Percentiles rank a stretch among this genome's conserved stretches.
Evolutionary conservation across 139 green algal genomes (phyloP).

Genomic region (Penium margaritaceum): DNA sequence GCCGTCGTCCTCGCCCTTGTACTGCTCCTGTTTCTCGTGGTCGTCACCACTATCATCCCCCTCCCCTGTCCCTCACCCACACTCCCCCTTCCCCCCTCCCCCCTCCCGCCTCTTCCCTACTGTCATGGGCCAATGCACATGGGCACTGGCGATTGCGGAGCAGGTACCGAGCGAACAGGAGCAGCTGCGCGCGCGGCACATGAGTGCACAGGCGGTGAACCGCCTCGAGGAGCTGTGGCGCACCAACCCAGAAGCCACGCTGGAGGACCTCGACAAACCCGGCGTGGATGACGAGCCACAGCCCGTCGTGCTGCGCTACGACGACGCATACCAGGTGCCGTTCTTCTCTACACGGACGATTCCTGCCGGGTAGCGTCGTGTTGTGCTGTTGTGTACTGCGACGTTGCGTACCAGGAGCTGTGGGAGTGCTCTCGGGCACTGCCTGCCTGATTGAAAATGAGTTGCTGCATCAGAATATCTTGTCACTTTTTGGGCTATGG

Average conservation of each 20-base stretch:
- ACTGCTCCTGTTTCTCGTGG: too few species aligned
- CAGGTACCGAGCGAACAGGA: conserved; percentile 59
- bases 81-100: not conserved
- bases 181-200: conserved; percentile 57
- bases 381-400: too few species aligned
- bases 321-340: conserved; percentile 74
- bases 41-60: not conserved
- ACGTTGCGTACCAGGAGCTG: too few species aligned
- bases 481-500: too few species aligned
- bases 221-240: conserved; percentile 86
- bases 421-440: too few species aligned
- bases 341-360: too few species aligned
- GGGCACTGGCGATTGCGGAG: not conserved
- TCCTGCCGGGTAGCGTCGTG: too few species aligned
- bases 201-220: conserved; percentile 59
- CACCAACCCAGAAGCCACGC: conserved; percentile 58
- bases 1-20: too few species aligned
- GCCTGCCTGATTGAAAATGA: too few species aligned
- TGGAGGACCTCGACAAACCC: conserved; percentile 70
- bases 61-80: not conserved
- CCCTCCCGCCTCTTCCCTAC: not conserved
- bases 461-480: too few species aligned
- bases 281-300: conserved; percentile 64
- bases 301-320: conserved; percentile 79
- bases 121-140: not conserved